Evolutionary conservation across 208 protist genomes (phyloP).

Genomic region (Leishmania tarentolae): DNA sequence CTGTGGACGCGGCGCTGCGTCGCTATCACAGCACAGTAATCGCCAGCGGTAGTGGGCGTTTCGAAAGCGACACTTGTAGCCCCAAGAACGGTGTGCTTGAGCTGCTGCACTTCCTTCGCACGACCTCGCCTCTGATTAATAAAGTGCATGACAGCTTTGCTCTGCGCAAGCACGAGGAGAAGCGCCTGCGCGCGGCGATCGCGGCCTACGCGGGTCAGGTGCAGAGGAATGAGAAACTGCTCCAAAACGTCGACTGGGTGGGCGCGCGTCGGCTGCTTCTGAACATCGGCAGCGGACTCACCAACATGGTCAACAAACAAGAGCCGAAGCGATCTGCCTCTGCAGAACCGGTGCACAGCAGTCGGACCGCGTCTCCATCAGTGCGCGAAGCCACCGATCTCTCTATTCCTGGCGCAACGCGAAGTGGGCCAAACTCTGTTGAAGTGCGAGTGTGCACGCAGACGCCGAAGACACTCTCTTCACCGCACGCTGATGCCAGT

Average conservation of each 20-base stretch:
- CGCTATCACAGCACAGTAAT: conserved; percentile 26
- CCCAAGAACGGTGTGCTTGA: conserved; percentile 5
- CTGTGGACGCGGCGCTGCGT: conserved; percentile 36
- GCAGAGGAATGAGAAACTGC: not conserved
- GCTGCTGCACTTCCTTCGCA: conserved; percentile 27
- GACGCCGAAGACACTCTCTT: not conserved
- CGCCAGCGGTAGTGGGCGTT: not conserved
- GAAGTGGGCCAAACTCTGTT: conserved; percentile 1
- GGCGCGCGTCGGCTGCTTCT: conserved; percentile 28
- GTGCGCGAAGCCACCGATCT: not conserved
- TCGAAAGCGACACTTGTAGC: not conserved
- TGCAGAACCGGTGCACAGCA: not conserved
- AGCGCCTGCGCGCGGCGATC: conserved; percentile 26
- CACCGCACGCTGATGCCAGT: not conserved
- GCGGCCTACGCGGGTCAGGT: conserved; percentile 8
- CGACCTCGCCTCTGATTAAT: conserved; percentile 14
- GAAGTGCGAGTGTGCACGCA: conserved; percentile 6
- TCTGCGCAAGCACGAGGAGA: conserved; percentile 26
- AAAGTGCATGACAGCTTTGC: conserved; percentile 20
- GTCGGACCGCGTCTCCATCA: not conserved
- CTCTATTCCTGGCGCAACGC: not conserved
- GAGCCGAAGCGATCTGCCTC: not conserved
- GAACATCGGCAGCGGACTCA: conserved; percentile 18
- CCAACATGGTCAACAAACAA: not conserved
- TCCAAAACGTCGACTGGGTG: conserved; percentile 26